Evolutionary conservation across 208 protist genomes (phyloP).

Genomic region (Borovskyia barvae): DNA sequence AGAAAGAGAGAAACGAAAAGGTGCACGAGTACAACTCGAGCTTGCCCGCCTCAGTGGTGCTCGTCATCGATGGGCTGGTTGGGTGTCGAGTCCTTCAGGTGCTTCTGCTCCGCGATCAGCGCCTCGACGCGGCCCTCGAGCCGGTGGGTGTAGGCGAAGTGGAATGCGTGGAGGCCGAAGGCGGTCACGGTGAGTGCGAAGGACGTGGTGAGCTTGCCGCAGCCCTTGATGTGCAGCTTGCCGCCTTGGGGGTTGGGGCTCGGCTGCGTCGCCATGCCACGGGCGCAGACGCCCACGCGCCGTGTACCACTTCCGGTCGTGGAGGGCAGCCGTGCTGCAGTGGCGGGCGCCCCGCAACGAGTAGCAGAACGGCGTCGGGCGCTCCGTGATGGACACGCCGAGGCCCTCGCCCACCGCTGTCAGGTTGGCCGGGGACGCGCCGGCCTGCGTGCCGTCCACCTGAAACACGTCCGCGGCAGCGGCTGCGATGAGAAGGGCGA

Average conservation of each 20-base stretch:
- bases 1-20: too few species aligned
- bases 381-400: constrained; percentile 9
- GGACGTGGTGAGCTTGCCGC: constrained; percentile 20
- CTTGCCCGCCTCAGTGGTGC: too few species aligned
- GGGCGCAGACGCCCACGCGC: constrained; percentile 10
- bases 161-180: constrained; percentile 17
- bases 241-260: constrained; percentile 13
- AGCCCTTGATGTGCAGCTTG: constrained; percentile 19
- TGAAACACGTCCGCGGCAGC: constrained; percentile 14
- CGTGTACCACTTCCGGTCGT: constrained; percentile 14
- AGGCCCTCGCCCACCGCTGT: constrained; percentile 3
- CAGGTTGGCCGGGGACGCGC: constrained; percentile 8
- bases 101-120: constrained; percentile 27
- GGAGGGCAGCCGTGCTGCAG: constrained; percentile 8
- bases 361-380: constrained; percentile 25
- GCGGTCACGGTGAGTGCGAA: constrained; percentile 19
- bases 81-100: background rate
- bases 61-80: too few species aligned
- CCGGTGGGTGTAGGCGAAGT: constrained; percentile 22
- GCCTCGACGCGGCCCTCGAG: constrained; percentile 19
- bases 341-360: constrained; percentile 18
- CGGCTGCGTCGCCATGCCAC: constrained; percentile 12
- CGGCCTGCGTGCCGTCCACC: constrained; percentile 19
- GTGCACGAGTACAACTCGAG: too few species aligned
- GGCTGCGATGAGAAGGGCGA: constrained; percentile 20